Conservation (phyloP, 495 filamentous ascomycete genomes). For the Penicillium chermesinum region DNA sequence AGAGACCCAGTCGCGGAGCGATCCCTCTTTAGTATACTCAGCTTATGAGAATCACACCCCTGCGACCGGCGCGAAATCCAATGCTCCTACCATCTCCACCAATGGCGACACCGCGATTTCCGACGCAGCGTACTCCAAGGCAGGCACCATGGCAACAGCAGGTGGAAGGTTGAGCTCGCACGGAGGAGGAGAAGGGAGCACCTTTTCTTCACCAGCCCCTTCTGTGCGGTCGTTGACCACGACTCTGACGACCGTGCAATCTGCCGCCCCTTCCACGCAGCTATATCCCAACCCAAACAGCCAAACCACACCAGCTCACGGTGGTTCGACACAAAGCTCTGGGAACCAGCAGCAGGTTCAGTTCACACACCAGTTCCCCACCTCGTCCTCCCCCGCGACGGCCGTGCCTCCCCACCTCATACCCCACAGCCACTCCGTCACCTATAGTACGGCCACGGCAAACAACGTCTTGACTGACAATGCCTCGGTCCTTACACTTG, state of each 20-base stretch:
- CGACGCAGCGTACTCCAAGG: slow-evolving; percentile 72
- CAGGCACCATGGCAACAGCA: slow-evolving; percentile 62
- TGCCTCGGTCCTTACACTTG: slow-evolving; percentile 92
- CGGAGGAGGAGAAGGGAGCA: slow-evolving; percentile 70
- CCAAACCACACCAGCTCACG: slow-evolving; percentile 38
- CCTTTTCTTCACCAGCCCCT: slow-evolving; percentile 89
- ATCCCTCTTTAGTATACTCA: slow-evolving; percentile 53
- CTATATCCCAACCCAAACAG: slow-evolving; percentile 41
- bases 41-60: slow-evolving; percentile 53
- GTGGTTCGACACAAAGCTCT: slow-evolving; percentile 40
- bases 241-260: slow-evolving; percentile 94
- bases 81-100: slow-evolving; percentile 75
- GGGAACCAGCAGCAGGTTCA: slow-evolving; percentile 55
- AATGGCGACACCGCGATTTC: slow-evolving; percentile 71
- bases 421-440: slow-evolving; percentile 64
- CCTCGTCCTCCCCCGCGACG: slow-evolving; percentile 55
- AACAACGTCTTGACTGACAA: slow-evolving; percentile 92
- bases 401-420: slow-evolving; percentile 77
- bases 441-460: slow-evolving; percentile 83
- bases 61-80: slow-evolving; percentile 61
- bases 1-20: slow-evolving; percentile 39
- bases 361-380: slow-evolving; percentile 89
- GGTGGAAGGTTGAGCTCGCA: slow-evolving; percentile 60
- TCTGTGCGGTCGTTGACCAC: slow-evolving; percentile 90
- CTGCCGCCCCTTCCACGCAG: slow-evolving; percentile 64